Evolutionary conservation across 768 basidiomycete genomes (phyloP), one percentile per base, ranked within the genome.

Genomic region (Nevesoporus exiguus): DNA sequence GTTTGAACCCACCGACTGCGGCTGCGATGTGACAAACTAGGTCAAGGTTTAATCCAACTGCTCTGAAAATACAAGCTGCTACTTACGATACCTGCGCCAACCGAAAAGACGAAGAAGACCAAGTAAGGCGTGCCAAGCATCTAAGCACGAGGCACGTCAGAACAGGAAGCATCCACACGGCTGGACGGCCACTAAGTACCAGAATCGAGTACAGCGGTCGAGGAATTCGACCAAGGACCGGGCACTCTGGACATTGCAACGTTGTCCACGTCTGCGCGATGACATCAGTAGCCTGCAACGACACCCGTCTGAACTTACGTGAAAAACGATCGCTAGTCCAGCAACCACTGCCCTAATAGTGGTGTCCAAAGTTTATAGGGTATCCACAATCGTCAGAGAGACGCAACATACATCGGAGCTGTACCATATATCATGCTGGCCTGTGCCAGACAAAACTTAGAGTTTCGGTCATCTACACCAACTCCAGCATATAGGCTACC

Each of bases 361-460:
- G 46, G 54, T 60, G 52, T 19, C 40, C 3, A 43, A 49, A 31
- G 36, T 45, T 47, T 37, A 47, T 33, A 22, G 30, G n/a, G 13
- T 48, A n/a, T 7, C 7, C 34, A 46, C 45, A 48, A n/a, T 33
- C 22, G 33, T 48, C 47, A 51, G 52, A 27, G 45, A 51, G 8
- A 51, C 29, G 9, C 21, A 14, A 67, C 76, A 42, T 51, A 83
- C 83, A 82, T 82, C 1, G 82, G 76, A 46, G 81, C 73, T 1
- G 78, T 72, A 1, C 79, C 82, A 47, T 80, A 71, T 19, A 79
- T 69, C 74, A 83, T 71, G 22, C 77, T 76, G 5, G 82, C 78
- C 66, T 85, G 83, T 0, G 71, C 69, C 39, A 74, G 61, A 58
- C 83, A 85, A 11, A 82, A 51, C 8, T 54, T 57, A n/a, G 52